A percentile compares a stretch with the other conserved stretches of the same genome.
phyloP scores from a whole-genome alignment of 2,329 filamentous ascomycete genomes.

The Lachnellula cervina region DNA sequence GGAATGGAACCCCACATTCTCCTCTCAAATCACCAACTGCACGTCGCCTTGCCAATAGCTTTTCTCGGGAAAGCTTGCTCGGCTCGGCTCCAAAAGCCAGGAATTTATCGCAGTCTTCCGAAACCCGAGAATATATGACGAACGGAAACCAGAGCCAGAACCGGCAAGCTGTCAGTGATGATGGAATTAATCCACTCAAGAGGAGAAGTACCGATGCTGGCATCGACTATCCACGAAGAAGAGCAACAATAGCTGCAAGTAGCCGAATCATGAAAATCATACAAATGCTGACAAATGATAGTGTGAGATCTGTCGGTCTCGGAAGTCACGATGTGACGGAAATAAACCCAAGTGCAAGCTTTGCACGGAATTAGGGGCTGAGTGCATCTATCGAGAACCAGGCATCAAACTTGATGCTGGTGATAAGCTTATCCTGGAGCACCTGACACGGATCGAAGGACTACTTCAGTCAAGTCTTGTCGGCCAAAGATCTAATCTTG shows the following conservation, averaged over 20 bases:
- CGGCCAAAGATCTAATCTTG: conserved; percentile 45
- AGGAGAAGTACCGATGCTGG: conserved; percentile 57
- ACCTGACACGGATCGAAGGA: conserved; percentile 70
- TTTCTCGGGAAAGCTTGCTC: conserved; percentile 51
- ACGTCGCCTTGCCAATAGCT: conserved; percentile 40
- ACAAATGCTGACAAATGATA: conserved; percentile 33
- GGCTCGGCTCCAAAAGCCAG: conserved; percentile 49
- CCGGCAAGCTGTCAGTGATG: conserved; percentile 38
- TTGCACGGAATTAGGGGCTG: conserved; percentile 74
- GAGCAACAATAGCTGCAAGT: conserved; percentile 62
- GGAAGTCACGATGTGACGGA: conserved; percentile 76
- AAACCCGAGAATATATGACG: conserved; percentile 34
- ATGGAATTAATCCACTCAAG: conserved; percentile 55
- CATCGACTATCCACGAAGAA: conserved; percentile 58
- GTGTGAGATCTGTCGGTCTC: conserved; percentile 77
- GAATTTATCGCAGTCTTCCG: conserved; percentile 52
- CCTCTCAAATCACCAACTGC: conserved; percentile 48
- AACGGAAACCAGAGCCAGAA: conserved; percentile 39
- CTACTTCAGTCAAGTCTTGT: conserved; percentile 68
- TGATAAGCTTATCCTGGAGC: conserved; percentile 79
- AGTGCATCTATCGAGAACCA: conserved; percentile 80
- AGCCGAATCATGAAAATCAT: conserved; percentile 5
- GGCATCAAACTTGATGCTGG: conserved; percentile 83
- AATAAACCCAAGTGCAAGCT: conserved; percentile 79
- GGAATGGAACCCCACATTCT: conserved; percentile 20